A percentile compares a stretch with the other conserved stretches of the same genome.
These are phyloP conservation scores for Chalciporus pseudorubinellus DNA, from an alignment of 768 basidiomycete genomes.

Conservation along the genomic window DNA sequence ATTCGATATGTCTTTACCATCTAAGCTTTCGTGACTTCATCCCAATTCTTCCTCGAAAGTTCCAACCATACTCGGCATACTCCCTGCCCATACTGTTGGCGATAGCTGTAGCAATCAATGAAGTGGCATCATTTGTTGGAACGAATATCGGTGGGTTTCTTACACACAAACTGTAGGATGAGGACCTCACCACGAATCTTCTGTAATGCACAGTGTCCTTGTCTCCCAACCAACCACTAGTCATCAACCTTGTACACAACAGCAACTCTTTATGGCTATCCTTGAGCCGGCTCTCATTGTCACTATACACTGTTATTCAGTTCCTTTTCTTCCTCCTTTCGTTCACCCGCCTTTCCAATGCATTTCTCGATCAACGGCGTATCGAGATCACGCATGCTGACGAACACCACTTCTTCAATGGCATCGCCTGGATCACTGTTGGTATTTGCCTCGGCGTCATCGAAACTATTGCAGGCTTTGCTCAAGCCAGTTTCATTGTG, in stretches of 20 bases:
- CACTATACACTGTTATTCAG: slow-evolving; percentile 57
- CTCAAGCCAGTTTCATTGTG: slow-evolving; percentile 48
- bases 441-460: slow-evolving; percentile 62
- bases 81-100: slow-evolving; percentile 55
- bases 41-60: slow-evolving; percentile 47
- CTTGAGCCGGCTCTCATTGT: slow-evolving; percentile 59
- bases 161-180: too few species aligned
- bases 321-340: slow-evolving; percentile 54
- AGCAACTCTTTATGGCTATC: slow-evolving; percentile 48
- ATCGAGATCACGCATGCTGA: slow-evolving; percentile 48
- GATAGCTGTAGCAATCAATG: slow-evolving; percentile 51
- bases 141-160: slow-evolving; percentile 50
- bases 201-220: slow-evolving; percentile 6
- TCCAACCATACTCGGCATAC: slow-evolving; percentile 44
- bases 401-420: slow-evolving; percentile 50
- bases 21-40: slow-evolving; percentile 53
- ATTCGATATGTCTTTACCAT: slow-evolving; percentile 59
- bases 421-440: slow-evolving; percentile 62
- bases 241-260: slow-evolving; percentile 42
- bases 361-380: slow-evolving; percentile 47
- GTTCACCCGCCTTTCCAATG: slow-evolving; percentile 54
- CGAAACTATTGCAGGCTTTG: slow-evolving; percentile 66
- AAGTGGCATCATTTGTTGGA: slow-evolving; percentile 64
- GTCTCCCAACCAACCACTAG: slow-evolving; percentile 15
- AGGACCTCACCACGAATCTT: too few species aligned